Conservation (phyloP, 108 stramenopile genomes). For the Nannochloropsis granulata region DNA sequence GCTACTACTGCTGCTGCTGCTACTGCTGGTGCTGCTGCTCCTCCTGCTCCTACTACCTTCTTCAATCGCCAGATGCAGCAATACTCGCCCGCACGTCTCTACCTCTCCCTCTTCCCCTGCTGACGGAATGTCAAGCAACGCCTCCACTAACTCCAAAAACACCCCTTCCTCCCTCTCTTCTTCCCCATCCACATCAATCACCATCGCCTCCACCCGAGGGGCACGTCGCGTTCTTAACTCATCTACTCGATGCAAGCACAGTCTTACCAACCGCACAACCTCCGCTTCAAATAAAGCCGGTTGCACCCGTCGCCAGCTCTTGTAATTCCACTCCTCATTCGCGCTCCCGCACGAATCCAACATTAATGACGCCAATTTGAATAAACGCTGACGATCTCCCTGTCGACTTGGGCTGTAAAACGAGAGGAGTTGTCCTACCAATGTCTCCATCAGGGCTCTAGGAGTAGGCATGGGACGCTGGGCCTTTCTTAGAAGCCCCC, state of each 20-base stretch:
- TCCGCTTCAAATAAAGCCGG: not conserved
- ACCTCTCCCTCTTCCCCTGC: no score
- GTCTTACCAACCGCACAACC: not conserved
- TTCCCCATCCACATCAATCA: not conserved
- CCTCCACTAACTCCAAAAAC: not conserved
- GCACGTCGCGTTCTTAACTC: not conserved
- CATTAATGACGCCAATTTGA: not conserved
- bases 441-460: not conserved
- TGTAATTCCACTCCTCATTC: not conserved
- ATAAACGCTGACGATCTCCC: not conserved
- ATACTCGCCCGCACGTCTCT: no score
- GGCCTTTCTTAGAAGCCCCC: not conserved
- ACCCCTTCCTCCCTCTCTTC: not conserved
- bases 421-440: not conserved
- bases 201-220: not conserved
- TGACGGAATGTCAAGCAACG: not conserved
- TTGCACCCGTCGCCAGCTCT: not conserved
- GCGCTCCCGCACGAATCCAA: not conserved
- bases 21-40: no score
- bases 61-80: no score
- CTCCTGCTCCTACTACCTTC: no score
- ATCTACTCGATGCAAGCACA: not conserved
- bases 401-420: not conserved
- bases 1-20: no score
- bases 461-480: not conserved